Evolutionary conservation across 2,329 filamentous ascomycete species (phyloP).

Genomic region (Fusarium pseudocircinatum): DNA sequence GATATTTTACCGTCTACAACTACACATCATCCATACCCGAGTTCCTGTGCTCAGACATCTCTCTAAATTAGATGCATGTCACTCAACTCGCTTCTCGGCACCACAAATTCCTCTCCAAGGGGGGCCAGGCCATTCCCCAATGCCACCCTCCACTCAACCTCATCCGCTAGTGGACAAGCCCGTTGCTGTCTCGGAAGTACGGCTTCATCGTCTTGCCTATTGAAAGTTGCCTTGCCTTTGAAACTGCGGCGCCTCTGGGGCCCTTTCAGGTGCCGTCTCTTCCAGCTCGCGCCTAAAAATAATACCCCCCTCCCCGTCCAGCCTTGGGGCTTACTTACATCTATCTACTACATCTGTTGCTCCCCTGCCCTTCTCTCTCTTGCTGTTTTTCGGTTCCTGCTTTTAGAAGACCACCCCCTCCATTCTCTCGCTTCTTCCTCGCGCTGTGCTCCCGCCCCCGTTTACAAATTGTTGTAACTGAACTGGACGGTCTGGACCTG

Average conservation of each 20-base stretch:
- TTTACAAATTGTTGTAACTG: neutral
- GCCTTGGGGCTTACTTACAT: neutral
- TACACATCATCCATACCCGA: neutral
- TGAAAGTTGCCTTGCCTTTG: slow-evolving; percentile 2
- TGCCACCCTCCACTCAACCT: slow-evolving; percentile 17
- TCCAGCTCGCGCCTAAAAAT: slow-evolving; percentile 26
- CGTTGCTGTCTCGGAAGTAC: slow-evolving; percentile 43
- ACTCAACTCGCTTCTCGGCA: slow-evolving; percentile 31
- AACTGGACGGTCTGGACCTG: neutral
- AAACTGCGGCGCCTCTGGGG: slow-evolving; percentile 2
- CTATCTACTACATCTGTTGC: neutral
- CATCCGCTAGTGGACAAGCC: slow-evolving; percentile 31
- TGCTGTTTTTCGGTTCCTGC: neutral
- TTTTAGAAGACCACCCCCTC: neutral
- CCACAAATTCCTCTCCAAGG: slow-evolving; percentile 13
- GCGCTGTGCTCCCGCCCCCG: neutral
- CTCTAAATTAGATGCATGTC: neutral
- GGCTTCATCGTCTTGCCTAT: slow-evolving; percentile 35
- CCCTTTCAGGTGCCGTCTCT: slow-evolving; percentile 18
- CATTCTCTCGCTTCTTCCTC: neutral
- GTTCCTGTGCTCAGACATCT: neutral
- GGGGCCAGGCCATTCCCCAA: neutral
- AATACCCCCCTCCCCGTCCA: neutral
- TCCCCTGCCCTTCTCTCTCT: neutral
- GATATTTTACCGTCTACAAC: neutral